Evolutionary conservation across 2,329 filamentous ascomycete genomes (phyloP).

Genomic region (Pestalotiopsis sp.): DNA sequence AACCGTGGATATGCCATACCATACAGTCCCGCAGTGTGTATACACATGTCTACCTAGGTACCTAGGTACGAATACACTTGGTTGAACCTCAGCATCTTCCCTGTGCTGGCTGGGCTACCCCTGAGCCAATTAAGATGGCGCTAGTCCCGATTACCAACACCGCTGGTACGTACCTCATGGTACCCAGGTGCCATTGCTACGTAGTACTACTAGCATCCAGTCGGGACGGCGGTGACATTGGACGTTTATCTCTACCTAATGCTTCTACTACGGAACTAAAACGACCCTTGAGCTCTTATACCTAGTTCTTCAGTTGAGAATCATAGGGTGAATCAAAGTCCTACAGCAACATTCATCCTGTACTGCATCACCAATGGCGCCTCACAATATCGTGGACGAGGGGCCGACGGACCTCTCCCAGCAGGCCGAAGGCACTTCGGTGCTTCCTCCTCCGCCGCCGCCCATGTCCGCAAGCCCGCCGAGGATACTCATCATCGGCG

Average conservation of each 20-base stretch:
- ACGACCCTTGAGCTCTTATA: not conserved
- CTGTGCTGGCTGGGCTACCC: not conserved
- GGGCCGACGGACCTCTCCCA: conserved; percentile 22
- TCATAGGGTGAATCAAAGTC: not conserved
- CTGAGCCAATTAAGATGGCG: not conserved
- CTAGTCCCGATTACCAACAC: conserved; percentile 4
- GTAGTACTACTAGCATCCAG: not conserved
- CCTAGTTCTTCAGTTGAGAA: not conserved
- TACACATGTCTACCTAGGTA: no score
- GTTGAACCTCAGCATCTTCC: no score
- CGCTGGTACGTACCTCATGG: not conserved
- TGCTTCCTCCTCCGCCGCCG: conserved; percentile 39
- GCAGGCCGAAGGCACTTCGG: conserved; percentile 21
- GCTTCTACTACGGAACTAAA: not conserved
- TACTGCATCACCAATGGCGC: conserved; percentile 21
- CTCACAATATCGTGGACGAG: conserved; percentile 27
- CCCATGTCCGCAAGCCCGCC: conserved; percentile 51
- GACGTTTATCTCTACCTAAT: not conserved
- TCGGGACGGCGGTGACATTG: not conserved
- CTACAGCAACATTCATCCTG: not conserved
- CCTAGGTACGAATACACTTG: no score
- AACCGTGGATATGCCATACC: no score
- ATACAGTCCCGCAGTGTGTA: no score
- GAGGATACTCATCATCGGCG: conserved; percentile 78
- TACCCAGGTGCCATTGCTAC: not conserved